Percentiles rank a stretch among this genome's conserved stretches.
Conservation (phyloP, 805 yeast genomes). For the Saccharomyces eubayanus region DNA sequence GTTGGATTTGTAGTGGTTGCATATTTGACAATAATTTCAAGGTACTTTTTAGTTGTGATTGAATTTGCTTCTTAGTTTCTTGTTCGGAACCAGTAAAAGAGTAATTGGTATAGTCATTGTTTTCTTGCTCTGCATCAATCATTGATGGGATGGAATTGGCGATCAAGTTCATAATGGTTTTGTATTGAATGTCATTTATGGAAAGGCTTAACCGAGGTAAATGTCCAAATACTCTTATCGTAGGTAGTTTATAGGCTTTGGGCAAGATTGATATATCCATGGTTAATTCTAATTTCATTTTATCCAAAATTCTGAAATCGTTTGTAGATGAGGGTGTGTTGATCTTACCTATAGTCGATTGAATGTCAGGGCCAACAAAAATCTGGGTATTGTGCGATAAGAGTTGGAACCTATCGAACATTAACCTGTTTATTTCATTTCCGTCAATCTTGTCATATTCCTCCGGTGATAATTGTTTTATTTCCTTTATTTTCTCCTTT, state of each 20-base stretch:
- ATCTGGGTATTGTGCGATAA: slow-evolving; percentile 79
- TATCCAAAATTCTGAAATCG: slow-evolving; percentile 59
- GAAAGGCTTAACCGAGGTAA: slow-evolving; percentile 65
- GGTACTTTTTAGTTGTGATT: slow-evolving; percentile 20
- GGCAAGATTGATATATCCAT: slow-evolving; percentile 84
- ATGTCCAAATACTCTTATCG: slow-evolving; percentile 63
- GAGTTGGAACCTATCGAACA: slow-evolving; percentile 84
- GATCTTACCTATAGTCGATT: slow-evolving; percentile 66
- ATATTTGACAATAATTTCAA: slow-evolving; percentile 30
- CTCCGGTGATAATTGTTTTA: slow-evolving; percentile 51
- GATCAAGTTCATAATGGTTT: slow-evolving; percentile 71
- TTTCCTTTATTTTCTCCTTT: slow-evolving; percentile 54
- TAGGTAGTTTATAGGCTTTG: slow-evolving; percentile 63
- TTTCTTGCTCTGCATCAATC: slow-evolving; percentile 27
- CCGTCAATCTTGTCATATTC: slow-evolving; percentile 59
- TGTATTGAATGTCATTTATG: slow-evolving; percentile 83
- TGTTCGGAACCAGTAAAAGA: slow-evolving; percentile 1
- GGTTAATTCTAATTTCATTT: slow-evolving; percentile 61
- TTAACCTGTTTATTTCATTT: slow-evolving; percentile 52
- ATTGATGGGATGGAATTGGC: slow-evolving; percentile 55
- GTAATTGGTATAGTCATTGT: background rate
- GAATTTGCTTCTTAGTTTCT: slow-evolving; percentile 13
- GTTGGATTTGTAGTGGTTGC: slow-evolving; percentile 40
- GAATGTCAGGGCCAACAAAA: slow-evolving; percentile 73
- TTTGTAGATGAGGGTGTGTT: slow-evolving; percentile 36